These are phyloP conservation scores for Plasmodium relictum DNA, from an alignment of 169 alveolate genomes.

Conservation along the genomic window DNA sequence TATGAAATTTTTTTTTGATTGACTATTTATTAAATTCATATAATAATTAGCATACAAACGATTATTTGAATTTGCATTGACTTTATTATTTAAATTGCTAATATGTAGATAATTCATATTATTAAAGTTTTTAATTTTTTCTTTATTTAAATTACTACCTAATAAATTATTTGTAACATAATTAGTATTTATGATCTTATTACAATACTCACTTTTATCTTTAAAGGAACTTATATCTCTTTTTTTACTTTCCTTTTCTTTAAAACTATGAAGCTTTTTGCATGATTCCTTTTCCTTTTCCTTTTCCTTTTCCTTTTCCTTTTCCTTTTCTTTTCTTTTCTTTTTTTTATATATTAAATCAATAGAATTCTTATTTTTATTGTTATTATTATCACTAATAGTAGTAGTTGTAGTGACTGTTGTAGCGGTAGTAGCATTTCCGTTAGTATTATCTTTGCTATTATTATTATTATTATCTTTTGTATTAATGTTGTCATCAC, in stretches of 20 bases:
- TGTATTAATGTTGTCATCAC: background rate
- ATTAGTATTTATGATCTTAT: conserved; percentile 14
- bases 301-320: background rate
- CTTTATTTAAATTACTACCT: conserved; percentile 11
- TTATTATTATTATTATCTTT: background rate
- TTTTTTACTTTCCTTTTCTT: conserved; percentile 5
- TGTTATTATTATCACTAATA: background rate
- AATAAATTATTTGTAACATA: background rate
- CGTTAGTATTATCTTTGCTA: background rate
- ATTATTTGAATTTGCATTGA: conserved; percentile 7
- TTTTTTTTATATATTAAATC: background rate
- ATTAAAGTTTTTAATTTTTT: conserved; percentile 6
- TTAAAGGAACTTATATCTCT: conserved; percentile 10
- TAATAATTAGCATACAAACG: conserved; percentile 3
- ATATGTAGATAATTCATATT: background rate
- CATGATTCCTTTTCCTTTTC: background rate
- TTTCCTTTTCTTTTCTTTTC: background rate
- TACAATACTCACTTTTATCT: conserved; percentile 3
- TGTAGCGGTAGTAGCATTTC: too few species aligned
- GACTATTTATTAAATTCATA: conserved; percentile 18
- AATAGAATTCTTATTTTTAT: background rate
- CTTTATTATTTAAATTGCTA: background rate
- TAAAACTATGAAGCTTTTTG: background rate
- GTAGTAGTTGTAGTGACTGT: too few species aligned
- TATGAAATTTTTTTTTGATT: conserved; percentile 19